phyloP scores from a whole-genome alignment of 2,329 filamentous ascomycete genomes.

The Nannizzia gypsea region DNA sequence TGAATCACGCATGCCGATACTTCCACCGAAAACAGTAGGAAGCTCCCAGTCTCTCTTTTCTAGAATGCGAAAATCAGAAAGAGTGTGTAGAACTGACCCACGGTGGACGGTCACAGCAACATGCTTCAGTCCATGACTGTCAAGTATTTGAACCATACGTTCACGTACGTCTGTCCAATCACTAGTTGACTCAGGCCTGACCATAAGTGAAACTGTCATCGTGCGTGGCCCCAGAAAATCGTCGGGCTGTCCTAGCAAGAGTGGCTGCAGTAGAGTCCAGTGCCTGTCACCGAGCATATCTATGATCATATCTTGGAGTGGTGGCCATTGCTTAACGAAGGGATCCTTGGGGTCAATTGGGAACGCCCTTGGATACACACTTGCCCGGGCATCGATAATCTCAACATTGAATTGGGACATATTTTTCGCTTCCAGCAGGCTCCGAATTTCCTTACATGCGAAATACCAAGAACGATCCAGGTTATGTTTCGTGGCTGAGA shows the following conservation, averaged over 20 bases:
- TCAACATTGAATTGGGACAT: not conserved
- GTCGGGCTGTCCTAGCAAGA: not conserved
- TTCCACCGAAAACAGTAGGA: not conserved
- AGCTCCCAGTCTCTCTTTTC: not conserved
- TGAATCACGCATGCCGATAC: not conserved
- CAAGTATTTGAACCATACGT: not conserved
- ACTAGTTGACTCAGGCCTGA: not conserved
- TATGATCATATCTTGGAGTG: not conserved
- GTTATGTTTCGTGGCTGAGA: not conserved
- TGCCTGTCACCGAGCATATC: not conserved
- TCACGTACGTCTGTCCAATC: not conserved
- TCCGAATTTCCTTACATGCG: slow-evolving; percentile 2
- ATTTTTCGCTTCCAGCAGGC: not conserved
- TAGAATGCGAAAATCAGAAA: not conserved
- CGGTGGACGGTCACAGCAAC: not conserved
- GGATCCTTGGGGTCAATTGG: not conserved
- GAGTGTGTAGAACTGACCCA: not conserved
- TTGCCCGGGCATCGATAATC: not conserved
- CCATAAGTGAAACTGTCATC: not conserved
- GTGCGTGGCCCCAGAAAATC: not conserved
- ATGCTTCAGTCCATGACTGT: not conserved
- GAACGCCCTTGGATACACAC: not conserved
- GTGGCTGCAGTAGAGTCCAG: not conserved
- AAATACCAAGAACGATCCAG: not conserved
- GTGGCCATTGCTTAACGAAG: not conserved